Evolutionary conservation across 768 basidiomycete genomes (phyloP).

Genomic region (Xanthoconium stramineum): DNA sequence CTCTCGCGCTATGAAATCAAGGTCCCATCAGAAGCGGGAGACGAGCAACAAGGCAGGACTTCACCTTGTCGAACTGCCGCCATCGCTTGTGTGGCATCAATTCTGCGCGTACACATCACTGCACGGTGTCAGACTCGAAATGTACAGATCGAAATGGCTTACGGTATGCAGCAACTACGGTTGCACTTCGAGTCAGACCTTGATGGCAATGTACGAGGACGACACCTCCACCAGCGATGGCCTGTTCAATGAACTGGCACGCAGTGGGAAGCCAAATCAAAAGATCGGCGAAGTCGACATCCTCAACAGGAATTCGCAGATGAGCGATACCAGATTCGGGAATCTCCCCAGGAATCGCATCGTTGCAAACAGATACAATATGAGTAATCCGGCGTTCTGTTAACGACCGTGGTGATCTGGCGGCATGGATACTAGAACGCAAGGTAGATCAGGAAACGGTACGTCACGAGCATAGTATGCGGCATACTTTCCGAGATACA

Average conservation of each 20-base stretch:
- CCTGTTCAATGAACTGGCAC: conserved; percentile 64
- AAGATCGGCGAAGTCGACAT: conserved; percentile 67
- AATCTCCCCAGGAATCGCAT: conserved; percentile 66
- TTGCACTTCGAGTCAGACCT: conserved; percentile 62
- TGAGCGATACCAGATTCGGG: conserved; percentile 69
- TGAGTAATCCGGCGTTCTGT: conserved; percentile 76
- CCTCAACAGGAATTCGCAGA: conserved; percentile 67
- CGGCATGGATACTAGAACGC: conserved; percentile 57
- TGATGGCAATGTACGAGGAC: conserved; percentile 68
- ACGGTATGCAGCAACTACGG: conserved; percentile 78
- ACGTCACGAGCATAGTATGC: conserved; percentile 18
- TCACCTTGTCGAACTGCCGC: conserved; percentile 59
- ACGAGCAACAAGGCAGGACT: conserved; percentile 5
- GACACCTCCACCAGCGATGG: conserved; percentile 53
- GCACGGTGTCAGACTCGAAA: conserved; percentile 1
- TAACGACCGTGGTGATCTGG: conserved; percentile 66
- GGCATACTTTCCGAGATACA: conserved; percentile 75
- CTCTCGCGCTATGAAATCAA: conserved; percentile 51
- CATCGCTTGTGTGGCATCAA: conserved; percentile 57
- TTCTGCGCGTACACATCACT: conserved; percentile 68
- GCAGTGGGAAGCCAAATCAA: conserved; percentile 64
- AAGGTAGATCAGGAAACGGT: conserved; percentile 44
- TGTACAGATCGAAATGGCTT: conserved; percentile 25
- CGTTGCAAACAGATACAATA: conserved; percentile 73
- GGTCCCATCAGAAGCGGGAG: background rate